Base-by-base conservation (phyloP, 2,329 filamentous ascomycete species). In the Pleomassaria siparia region DNA sequence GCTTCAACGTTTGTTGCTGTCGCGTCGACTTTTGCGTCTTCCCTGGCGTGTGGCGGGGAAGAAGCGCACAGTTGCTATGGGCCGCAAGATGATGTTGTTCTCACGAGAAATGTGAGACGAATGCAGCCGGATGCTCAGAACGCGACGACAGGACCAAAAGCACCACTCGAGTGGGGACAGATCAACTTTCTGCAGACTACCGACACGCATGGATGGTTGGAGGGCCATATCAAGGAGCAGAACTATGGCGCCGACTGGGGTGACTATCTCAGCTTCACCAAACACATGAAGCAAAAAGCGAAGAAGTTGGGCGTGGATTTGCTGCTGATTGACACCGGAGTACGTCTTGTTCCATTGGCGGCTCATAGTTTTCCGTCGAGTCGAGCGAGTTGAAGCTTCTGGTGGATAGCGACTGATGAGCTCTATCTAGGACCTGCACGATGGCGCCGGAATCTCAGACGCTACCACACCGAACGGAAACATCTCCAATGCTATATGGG, bases 191-290 rank as follows among this genome's bases (percentile, higher is more conserved):
- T 85, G 20, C 82, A 84, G 55, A 85, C 81, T 1, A 83, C 80
- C 2, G 81, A 85, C 52, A 83, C 80, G 0, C 81, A 84, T 59
- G 80, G 80, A 16, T 83, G 82, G 82, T 72, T 84, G 15, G 78
- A 81, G 56, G 80, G 80, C 3, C 80, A 84, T 59, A 63, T 85
- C 52, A 83, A 84, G 55, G 80, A 85, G 66, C 72, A 76, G 56
- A 84, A 83, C 58, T 85, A 84, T 51, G 81, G 82, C 32, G 83
- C 82, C 2, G 83, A 86, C 59, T 86, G 82, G 81, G 83, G 83
- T 20, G 83, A 86, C 62, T 85, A 80, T 63, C 80, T 82, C 33
- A 79, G 79, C 45, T 85, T 86, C 59, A 75, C 78, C 11, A 76
- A 74, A 41, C 77, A 77, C 51, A 84, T 86, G 80, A 81, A 80